phyloP scores from a whole-genome alignment of 2,329 filamentous ascomycete genomes.

The Calonectria naviculata region DNA sequence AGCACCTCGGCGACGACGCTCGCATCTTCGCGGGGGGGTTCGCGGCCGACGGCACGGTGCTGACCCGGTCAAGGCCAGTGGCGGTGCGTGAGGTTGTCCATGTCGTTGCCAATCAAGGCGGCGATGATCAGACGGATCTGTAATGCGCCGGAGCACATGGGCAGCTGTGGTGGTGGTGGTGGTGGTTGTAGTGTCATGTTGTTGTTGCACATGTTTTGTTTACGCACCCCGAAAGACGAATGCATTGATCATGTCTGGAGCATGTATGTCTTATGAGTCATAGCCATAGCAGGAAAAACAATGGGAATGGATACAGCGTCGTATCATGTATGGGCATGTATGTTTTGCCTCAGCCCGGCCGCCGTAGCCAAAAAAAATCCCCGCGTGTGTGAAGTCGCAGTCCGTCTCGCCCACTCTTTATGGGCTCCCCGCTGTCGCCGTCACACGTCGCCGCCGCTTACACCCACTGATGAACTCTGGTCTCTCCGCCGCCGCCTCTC shows the following conservation, averaged over 20 bases:
- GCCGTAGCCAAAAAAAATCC: not conserved
- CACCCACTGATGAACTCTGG: not conserved
- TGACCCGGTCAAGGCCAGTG: slow-evolving; percentile 10
- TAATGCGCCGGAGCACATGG: too few species aligned
- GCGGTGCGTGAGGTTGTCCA: slow-evolving; percentile 12
- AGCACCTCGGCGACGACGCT: not conserved
- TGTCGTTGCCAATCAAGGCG: not conserved
- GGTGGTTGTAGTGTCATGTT: too few species aligned
- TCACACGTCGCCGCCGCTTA: not conserved
- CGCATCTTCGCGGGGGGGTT: slow-evolving; percentile 22
- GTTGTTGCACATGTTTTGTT: too few species aligned
- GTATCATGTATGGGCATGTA: not conserved
- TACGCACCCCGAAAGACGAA: too few species aligned
- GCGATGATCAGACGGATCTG: slow-evolving; percentile 12
- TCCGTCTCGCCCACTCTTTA: not conserved
- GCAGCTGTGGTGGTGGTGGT: too few species aligned
- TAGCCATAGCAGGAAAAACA: not conserved
- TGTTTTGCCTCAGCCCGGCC: not conserved
- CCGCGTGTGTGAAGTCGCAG: not conserved
- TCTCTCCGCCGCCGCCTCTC: slow-evolving; percentile 1
- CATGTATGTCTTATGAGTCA: not conserved
- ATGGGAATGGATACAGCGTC: not conserved
- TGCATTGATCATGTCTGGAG: not conserved
- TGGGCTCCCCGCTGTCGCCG: not conserved
- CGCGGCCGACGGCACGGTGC: slow-evolving; percentile 11